Conservation (phyloP, 441 rosid species). For the Pelargonium australe region DNA sequence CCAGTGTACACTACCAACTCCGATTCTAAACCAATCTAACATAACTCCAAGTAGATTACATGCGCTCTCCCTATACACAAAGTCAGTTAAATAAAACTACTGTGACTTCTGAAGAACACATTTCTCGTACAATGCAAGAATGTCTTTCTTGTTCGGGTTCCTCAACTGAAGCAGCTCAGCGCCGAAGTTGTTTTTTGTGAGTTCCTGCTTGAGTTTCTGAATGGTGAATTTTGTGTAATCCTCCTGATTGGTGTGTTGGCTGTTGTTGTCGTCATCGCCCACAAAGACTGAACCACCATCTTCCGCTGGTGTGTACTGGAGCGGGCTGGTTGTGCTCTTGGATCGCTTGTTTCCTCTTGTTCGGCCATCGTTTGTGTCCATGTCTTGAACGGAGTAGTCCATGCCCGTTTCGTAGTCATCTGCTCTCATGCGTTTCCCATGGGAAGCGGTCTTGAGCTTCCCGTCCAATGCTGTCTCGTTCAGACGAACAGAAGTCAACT, state of each 20-base stretch:
- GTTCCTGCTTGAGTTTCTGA: constrained; percentile 77
- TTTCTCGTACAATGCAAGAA: constrained; percentile 73
- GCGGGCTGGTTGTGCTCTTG: constrained; percentile 59
- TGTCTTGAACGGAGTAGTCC: constrained; percentile 49
- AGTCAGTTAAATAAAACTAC: not conserved
- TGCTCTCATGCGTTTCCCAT: constrained; percentile 58
- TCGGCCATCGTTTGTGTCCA: constrained; percentile 41
- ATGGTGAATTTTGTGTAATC: constrained; percentile 78
- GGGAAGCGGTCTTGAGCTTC: constrained; percentile 73
- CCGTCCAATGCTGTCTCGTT: constrained; percentile 79
- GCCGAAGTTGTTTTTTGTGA: constrained; percentile 75
- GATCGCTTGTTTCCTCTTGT: constrained; percentile 58
- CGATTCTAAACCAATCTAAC: constrained; percentile 17
- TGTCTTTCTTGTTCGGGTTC: constrained; percentile 80
- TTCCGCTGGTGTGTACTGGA: constrained; percentile 40
- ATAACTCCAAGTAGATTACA: constrained; percentile 19
- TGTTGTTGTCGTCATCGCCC: constrained; percentile 57
- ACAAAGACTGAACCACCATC: constrained; percentile 63
- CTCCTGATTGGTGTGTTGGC: constrained; percentile 52
- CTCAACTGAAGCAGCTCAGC: constrained; percentile 68
- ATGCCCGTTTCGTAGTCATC: constrained; percentile 65
- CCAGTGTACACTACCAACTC: no score
- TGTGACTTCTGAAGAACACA: constrained; percentile 56
- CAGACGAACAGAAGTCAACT: constrained; percentile 70
- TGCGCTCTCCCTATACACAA: constrained; percentile 24